Percentiles rank a stretch among this genome's conserved stretches.
phyloP scores from a whole-genome alignment of 1,284 basidiomycete genomes.

The Sporisorium graminicola region DNA sequence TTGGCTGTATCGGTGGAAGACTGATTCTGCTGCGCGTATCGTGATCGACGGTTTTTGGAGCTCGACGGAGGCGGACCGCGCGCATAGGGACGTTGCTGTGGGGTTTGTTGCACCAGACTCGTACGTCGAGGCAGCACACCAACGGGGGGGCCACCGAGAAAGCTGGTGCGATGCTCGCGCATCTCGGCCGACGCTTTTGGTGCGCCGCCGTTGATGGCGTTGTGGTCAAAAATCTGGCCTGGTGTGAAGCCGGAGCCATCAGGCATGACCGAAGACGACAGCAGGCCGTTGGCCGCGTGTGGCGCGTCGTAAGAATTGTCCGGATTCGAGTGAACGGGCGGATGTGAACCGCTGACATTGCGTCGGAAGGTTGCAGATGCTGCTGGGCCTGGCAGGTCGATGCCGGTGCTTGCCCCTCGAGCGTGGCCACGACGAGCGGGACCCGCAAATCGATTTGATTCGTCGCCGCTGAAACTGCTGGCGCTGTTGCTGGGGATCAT shows the following conservation, averaged over 20 bases:
- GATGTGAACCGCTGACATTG: constrained; percentile 48
- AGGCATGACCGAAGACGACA: constrained; percentile 20
- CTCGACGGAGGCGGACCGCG: constrained; percentile 43
- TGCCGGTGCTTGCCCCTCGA: constrained; percentile 45
- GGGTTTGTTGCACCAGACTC: constrained; percentile 25
- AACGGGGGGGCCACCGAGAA: constrained; percentile 13
- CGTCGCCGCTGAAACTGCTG: constrained; percentile 33
- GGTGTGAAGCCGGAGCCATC: constrained; percentile 53
- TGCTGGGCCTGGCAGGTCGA: constrained; percentile 47
- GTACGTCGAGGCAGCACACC: constrained; percentile 22
- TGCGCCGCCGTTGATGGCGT: constrained; percentile 28
- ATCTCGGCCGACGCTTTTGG: constrained; percentile 23
- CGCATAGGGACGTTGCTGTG: constrained; percentile 22
- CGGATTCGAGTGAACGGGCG: constrained; percentile 22
- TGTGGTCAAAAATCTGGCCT: constrained; percentile 47
- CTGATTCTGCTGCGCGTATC: constrained; percentile 18
- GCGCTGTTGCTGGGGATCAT: constrained; percentile 41
- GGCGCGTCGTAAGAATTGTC: constrained; percentile 39
- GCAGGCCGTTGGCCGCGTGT: constrained; percentile 9
- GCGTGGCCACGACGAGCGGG: constrained; percentile 27
- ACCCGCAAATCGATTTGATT: constrained; percentile 23
- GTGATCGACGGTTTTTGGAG: constrained; percentile 41
- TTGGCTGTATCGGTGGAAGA: constrained; percentile 11
- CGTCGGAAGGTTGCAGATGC: constrained; percentile 49
- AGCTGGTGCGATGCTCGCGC: constrained; percentile 27